These are phyloP conservation scores for Colletotrichum sojae DNA, from an alignment of 2,329 filamentous ascomycete species.

Conservation along the genomic window DNA sequence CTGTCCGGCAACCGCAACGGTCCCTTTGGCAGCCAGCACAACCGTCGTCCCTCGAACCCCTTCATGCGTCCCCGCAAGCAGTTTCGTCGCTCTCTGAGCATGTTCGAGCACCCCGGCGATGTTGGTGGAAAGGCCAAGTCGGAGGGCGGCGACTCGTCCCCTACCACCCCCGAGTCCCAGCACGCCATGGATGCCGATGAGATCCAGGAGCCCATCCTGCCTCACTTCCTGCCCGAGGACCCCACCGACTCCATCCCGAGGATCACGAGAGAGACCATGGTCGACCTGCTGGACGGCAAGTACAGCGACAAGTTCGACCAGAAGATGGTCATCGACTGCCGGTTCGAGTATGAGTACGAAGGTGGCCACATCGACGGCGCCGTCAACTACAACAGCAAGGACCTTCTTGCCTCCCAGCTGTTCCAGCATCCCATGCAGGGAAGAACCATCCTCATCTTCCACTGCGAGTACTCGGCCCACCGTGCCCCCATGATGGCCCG, in stretches of 20 bases:
- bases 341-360: slow-evolving; percentile 98
- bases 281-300: slow-evolving; percentile 89
- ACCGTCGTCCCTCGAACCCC: slow-evolving; percentile 80
- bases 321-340: slow-evolving; percentile 92
- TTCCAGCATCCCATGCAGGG: slow-evolving; percentile 78
- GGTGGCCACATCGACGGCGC: slow-evolving; percentile 95
- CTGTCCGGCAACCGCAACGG: slow-evolving; percentile 75
- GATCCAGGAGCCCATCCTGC: slow-evolving; percentile 79
- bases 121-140: slow-evolving; percentile 86
- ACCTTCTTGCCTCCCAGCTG: slow-evolving; percentile 83
- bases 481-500: slow-evolving; percentile 97
- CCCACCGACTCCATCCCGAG: slow-evolving; percentile 89
- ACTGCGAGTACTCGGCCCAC: slow-evolving; percentile 98
- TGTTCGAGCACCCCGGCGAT: slow-evolving; percentile 95
- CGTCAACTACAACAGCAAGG: slow-evolving; percentile 97
- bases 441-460: slow-evolving; percentile 88
- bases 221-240: slow-evolving; percentile 86
- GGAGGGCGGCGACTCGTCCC: slow-evolving; percentile 66
- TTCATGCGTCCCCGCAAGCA: slow-evolving; percentile 86
- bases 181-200: slow-evolving; percentile 90
- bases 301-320: slow-evolving; percentile 83
- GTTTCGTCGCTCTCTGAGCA: slow-evolving; percentile 93
- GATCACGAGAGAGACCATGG: slow-evolving; percentile 84
- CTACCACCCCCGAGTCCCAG: slow-evolving; percentile 66
- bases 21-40: slow-evolving; percentile 80